These are phyloP conservation scores for Komagataella kurtzmanii DNA, from an alignment of 805 yeast species.

Conservation along the genomic window DNA sequence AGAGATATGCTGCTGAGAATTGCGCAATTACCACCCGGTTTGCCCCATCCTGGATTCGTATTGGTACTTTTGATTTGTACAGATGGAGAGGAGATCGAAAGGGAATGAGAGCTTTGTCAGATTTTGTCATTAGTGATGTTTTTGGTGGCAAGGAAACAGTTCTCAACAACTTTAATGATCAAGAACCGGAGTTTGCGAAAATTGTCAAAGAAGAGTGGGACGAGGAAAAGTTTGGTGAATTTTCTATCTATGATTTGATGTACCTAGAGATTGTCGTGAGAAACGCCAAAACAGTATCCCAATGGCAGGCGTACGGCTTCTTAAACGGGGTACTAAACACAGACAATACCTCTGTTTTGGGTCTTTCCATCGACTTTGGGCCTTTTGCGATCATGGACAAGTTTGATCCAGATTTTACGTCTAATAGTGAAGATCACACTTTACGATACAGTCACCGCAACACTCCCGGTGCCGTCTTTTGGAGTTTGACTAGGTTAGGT, in stretches of 20 bases:
- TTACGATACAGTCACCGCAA: constrained; percentile 69
- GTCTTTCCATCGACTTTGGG: constrained; percentile 85
- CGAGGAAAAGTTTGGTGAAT: constrained; percentile 12
- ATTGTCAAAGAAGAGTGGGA: not conserved
- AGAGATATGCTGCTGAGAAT: constrained; percentile 54
- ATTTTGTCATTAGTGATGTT: constrained; percentile 59
- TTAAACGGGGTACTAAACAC: constrained; percentile 91
- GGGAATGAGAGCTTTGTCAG: constrained; percentile 50
- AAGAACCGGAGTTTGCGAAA: constrained; percentile 12
- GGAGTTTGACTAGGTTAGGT: constrained; percentile 79
- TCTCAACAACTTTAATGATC: constrained; percentile 16
- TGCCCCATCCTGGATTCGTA: constrained; percentile 76
- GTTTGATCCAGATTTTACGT: constrained; percentile 70
- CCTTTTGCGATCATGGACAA: constrained; percentile 88
- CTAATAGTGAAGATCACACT: constrained; percentile 76
- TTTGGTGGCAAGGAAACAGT: constrained; percentile 24
- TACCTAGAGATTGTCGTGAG: constrained; percentile 58
- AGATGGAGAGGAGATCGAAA: constrained; percentile 57
- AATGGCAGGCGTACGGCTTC: constrained; percentile 88
- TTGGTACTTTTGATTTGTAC: constrained; percentile 81
- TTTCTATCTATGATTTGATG: constrained; percentile 55
- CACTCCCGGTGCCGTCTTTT: constrained; percentile 82
- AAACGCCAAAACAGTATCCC: constrained; percentile 68
- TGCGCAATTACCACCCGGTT: constrained; percentile 80
- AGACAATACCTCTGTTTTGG: constrained; percentile 84